Base-by-base conservation (phyloP, 2,329 filamentous ascomycete species). In the Beauveria scarabaeidicola region DNA sequence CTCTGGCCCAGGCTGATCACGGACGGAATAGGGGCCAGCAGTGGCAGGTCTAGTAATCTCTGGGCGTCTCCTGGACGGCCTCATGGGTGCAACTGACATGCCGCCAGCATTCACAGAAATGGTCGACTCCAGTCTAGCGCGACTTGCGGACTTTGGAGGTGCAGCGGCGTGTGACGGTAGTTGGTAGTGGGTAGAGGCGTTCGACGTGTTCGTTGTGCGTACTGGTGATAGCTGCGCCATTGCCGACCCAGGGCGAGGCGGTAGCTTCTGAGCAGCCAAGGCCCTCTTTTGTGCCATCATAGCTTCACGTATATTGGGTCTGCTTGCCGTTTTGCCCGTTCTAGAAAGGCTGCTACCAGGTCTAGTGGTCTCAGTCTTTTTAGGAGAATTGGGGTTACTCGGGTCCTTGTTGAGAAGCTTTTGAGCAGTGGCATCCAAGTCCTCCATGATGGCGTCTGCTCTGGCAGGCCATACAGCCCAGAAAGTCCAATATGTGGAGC, bases 401-500 rank as follows among this genome's bases (percentile, higher is more conserved):
- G 89, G 79, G 65, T 96, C 90, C 66, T 91, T 95, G 65, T 92
- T 87, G 19, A 99, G 78, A 36, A 93, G 79, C 59, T 85, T 86
- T 69, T 90, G 89, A 3, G 91, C 88, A 17, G 91, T 91, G 8
- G 82, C 70, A 62, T 97, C 92, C 13, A 97, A 80, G 15, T 81
- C 81, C 44, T 84, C 82, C 80, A 96, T 88, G 66, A 97, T 90
- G 5, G 77, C 77, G 68, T 93, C 87, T 43, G 91, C 91, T 69
- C 82, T 85, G 21, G 86, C 80, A 2, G 89, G 87, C 90, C 91
- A 97, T 19, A 90, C 80, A 38, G 77, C 78, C 61, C 86, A 84
- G 70, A 92, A 97, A 0, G 79, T 78, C 94, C 94, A 99, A 72
- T 90, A 99, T 0, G 91, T 90, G 41, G 84, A 82, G 66, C 94